Conservation (phyloP, 148 eudicot genomes). For the Agrostemma githago region DNA sequence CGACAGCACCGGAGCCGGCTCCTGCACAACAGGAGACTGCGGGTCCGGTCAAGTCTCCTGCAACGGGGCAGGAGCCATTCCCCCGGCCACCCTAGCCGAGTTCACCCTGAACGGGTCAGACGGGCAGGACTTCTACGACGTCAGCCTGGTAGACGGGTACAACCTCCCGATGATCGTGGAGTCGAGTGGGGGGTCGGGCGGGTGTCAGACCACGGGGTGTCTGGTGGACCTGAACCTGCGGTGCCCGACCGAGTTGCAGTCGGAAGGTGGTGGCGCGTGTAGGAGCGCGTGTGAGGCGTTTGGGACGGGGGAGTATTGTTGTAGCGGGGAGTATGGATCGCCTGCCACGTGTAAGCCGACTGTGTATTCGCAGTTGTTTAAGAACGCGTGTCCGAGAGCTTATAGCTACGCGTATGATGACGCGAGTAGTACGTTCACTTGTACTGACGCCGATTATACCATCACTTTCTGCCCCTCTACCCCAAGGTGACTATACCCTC, state of each 20-base stretch:
- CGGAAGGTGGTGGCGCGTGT: conserved; percentile 59
- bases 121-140: conserved; percentile 69
- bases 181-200: conserved; percentile 57
- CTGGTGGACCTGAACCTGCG: conserved; percentile 44
- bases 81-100: conserved; percentile 74
- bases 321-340: conserved; percentile 52
- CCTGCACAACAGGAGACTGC: conserved; percentile 68
- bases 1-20: conserved; percentile 52
- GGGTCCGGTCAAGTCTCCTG: conserved; percentile 58
- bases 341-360: conserved; percentile 63
- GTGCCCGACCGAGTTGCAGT: conserved; percentile 61
- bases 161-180: conserved; percentile 61
- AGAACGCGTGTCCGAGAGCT: conserved; percentile 69
- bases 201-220: conserved; percentile 64
- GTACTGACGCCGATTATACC: conserved; percentile 62
- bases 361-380: conserved; percentile 58
- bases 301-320: conserved; percentile 61
- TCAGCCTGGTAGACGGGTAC: conserved; percentile 84
- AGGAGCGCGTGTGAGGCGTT: conserved; percentile 79
- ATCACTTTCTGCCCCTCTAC: conserved; percentile 60
- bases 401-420: conserved; percentile 90
- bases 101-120: conserved; percentile 67
- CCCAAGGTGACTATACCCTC: conserved; percentile 35
- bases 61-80: conserved; percentile 57
- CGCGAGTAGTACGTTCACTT: conserved; percentile 76